A percentile compares a stretch with the other conserved stretches of the same genome.
phyloP scores from a whole-genome alignment of 2,329 filamentous ascomycete genomes.

The Madurella fahalii region DNA sequence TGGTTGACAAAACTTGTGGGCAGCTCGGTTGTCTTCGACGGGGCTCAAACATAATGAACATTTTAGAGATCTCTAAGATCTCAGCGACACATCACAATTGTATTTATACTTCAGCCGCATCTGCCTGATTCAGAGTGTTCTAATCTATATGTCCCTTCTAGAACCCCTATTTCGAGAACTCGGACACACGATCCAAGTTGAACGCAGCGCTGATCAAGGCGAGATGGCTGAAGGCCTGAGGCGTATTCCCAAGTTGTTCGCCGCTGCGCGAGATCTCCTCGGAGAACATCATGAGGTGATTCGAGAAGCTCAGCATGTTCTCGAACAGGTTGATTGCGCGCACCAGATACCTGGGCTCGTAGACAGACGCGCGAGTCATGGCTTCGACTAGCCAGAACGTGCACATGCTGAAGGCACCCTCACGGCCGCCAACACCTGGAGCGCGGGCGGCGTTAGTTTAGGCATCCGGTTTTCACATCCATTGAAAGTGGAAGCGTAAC shows the following conservation, averaged over 20 bases:
- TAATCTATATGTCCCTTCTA: not conserved
- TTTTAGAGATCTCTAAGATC: not conserved
- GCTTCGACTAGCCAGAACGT: conserved; percentile 82
- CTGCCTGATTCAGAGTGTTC: not conserved
- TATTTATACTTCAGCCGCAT: not conserved
- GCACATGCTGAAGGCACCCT: conserved; percentile 77
- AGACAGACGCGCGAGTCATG: conserved; percentile 62
- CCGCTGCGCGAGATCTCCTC: conserved; percentile 72
- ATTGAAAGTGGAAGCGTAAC: conserved; percentile 16
- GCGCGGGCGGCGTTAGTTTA: conserved; percentile 17
- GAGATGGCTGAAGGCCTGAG: conserved; percentile 74
- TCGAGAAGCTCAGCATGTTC: conserved; percentile 72
- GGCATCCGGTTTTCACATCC: not conserved
- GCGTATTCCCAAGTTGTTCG: conserved; percentile 75
- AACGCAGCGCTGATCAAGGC: conserved; percentile 74
- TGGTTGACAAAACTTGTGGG: not conserved
- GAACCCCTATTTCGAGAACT: conserved; percentile 23
- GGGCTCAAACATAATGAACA: not conserved
- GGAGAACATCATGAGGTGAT: conserved; percentile 74
- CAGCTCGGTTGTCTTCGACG: too few species aligned
- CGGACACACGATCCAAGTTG: conserved; percentile 56
- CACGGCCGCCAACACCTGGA: conserved; percentile 65
- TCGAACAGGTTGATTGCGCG: conserved; percentile 68
- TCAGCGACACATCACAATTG: not conserved
- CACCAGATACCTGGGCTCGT: conserved; percentile 60